Base-by-base conservation (phyloP, 2,329 filamentous ascomycete genomes). In the Leptographium galeiforme region DNA sequence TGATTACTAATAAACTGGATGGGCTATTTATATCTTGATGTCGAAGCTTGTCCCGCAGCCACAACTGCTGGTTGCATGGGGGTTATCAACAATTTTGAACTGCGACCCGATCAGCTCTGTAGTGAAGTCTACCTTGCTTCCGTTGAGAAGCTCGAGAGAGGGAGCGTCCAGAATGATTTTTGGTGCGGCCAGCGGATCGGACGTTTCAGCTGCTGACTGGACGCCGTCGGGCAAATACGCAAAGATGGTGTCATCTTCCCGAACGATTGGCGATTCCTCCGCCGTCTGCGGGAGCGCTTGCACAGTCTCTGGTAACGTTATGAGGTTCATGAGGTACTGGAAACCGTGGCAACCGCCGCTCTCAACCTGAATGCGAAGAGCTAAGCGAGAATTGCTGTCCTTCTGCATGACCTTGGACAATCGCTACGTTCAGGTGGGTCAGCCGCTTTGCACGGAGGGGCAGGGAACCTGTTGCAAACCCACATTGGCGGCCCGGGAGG, bases 11-110 rank as follows among this genome's bases (percentile, higher is more conserved):
- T 13, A 10, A 36, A 36, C 8, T 8, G 8, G 34, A 36, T 36
- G 3, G 10, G 40, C 16, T 14, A 36, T 16, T 25, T 70, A 83
- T 66, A 78, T 69, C 65, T 90, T 89, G 59, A 97, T 89, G 70
- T 97, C 93, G 69, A 98, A 98, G 66, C 91, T 97, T 16, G 91
- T 96, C 8, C 93, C 93, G 68, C 93, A 98, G 1, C 93, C 93
- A 72, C 93, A 98, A 67, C 87, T 95, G 69, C 90, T 97, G 55
- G 86, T 89, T 6, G 93, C 93, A 43, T 82, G 74, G 0, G 93
- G 93, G 64, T 97, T 98, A 62, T 95, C 90, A 56, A 89, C 84
- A 63, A 98, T 89, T 75, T 95, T 95, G 69, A 98, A 98, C 70
- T 97, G 90, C 1, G 75, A 78, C 12, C 75, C 75, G 64, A 96